Conservation (phyloP, 257 asterid genomes). For the Capsicum rhomboideum region DNA sequence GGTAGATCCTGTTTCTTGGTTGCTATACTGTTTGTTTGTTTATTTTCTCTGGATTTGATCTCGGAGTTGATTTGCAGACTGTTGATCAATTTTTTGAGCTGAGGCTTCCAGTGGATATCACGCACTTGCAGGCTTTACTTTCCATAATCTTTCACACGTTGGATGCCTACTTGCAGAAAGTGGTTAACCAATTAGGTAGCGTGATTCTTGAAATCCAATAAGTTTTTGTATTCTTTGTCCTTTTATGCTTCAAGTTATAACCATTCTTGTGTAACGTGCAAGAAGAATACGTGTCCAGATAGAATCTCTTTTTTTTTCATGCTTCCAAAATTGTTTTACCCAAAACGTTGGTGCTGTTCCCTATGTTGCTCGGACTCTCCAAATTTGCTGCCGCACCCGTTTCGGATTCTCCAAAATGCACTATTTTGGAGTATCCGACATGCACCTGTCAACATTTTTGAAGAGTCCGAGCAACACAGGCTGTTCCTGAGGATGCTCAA, state of each 20-base stretch:
- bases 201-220: not conserved
- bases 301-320: not conserved
- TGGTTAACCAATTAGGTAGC: constrained; percentile 68
- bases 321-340: not conserved
- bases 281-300: not conserved
- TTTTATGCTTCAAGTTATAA: not conserved
- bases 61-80: constrained; percentile 58
- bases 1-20: not conserved
- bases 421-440: too few species aligned
- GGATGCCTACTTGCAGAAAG: constrained; percentile 74
- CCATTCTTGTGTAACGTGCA: not conserved
- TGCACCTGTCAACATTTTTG: too few species aligned
- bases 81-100: constrained; percentile 86
- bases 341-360: not conserved
- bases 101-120: constrained; percentile 86
- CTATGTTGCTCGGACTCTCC: too few species aligned
- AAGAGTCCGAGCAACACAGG: too few species aligned
- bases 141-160: constrained; percentile 82
- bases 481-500: not conserved
- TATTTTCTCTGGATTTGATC: constrained; percentile 11
- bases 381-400: too few species aligned
- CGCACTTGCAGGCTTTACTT: constrained; percentile 92
- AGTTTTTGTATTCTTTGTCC: not conserved
- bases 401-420: too few species aligned
- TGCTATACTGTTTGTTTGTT: not conserved